A percentile compares a stretch with the other conserved stretches of the same genome.
Conservation (phyloP, 768 basidiomycete genomes). For the Russula brevipes region DNA sequence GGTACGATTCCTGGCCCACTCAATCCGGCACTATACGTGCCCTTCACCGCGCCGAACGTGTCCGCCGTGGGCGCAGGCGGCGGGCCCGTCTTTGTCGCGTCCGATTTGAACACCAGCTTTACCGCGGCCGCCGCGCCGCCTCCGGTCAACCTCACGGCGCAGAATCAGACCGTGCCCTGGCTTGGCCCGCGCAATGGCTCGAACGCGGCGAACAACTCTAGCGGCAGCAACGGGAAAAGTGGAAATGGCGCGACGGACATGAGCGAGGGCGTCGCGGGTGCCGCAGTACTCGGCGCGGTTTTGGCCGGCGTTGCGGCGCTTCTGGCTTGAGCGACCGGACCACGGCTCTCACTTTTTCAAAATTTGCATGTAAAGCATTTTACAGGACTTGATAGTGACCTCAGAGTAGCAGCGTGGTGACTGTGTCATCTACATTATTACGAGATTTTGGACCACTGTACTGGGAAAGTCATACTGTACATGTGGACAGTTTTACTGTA, state of each 20-base stretch:
- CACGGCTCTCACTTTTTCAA: neutral
- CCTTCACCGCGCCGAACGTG: constrained; percentile 42
- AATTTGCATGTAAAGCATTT: no score
- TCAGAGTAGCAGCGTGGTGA: no score
- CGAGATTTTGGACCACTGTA: no score
- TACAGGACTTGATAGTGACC: no score
- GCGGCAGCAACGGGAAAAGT: neutral
- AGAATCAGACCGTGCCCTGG: constrained; percentile 27
- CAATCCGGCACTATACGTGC: constrained; percentile 38
- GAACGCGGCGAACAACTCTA: neutral
- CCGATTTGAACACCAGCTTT: constrained; percentile 34
- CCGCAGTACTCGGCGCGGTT: neutral
- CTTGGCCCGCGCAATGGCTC: neutral
- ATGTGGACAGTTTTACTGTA: no score
- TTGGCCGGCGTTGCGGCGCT: neutral
- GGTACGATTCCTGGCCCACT: constrained; percentile 46
- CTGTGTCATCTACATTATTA: no score
- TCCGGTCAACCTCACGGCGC: constrained; percentile 40
- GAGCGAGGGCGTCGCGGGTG: neutral
- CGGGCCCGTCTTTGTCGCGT: constrained; percentile 38
- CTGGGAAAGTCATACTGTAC: no score
- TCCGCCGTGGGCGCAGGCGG: constrained; percentile 40
- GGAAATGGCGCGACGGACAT: neutral
- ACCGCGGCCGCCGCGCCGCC: constrained; percentile 27
- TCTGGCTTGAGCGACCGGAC: neutral